Evolutionary conservation across 148 eudicot species (phyloP).

Genomic region (Heliosperma pusillum): DNA sequence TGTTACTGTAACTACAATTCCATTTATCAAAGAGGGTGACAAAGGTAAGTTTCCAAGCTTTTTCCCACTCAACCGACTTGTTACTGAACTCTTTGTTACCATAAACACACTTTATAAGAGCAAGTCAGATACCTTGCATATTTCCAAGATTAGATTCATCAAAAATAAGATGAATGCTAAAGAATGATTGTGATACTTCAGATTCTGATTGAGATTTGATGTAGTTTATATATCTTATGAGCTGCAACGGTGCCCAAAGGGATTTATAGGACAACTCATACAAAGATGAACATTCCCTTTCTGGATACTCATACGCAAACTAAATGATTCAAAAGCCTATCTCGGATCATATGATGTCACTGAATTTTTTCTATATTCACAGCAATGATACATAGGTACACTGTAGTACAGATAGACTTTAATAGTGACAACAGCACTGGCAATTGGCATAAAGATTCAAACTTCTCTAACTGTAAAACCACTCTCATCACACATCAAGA

Average conservation of each 20-base stretch:
- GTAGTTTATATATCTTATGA: background rate
- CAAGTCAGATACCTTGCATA: background rate
- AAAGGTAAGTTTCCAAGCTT: background rate
- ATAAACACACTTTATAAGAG: background rate
- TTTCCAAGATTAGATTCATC: background rate
- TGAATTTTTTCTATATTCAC: background rate
- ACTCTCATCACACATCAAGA: background rate
- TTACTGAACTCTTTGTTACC: background rate
- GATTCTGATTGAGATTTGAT: background rate
- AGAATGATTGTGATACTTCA: background rate
- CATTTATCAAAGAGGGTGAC: background rate
- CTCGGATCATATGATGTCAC: background rate
- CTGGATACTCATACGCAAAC: background rate
- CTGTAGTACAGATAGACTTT: background rate
- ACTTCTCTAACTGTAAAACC: background rate
- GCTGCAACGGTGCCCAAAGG: background rate
- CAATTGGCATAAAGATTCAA: background rate
- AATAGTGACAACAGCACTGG: background rate
- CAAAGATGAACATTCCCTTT: background rate
- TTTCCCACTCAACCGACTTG: background rate
- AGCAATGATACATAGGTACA: background rate
- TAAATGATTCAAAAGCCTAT: background rate
- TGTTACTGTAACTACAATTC: constrained; percentile 2
- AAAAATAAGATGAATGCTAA: background rate
- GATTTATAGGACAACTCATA: background rate